Evolutionary conservation across 306 rosid genomes (phyloP).

Genomic region (Luffa aegyptiaca): DNA sequence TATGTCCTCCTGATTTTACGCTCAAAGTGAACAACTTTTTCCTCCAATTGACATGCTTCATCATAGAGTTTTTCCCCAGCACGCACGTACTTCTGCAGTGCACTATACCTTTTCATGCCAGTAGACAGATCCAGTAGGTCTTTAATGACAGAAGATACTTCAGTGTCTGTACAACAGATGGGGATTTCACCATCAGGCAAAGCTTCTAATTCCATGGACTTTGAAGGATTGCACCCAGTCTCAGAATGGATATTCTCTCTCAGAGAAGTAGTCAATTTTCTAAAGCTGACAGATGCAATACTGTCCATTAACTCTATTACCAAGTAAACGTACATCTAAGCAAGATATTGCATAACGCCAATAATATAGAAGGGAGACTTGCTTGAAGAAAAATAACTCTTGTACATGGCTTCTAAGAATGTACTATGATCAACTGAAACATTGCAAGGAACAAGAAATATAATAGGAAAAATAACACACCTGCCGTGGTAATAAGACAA

Average conservation of each 20-base stretch:
- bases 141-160: constrained; percentile 38
- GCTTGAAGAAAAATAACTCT: neutral
- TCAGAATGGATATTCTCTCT: constrained; percentile 42
- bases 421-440: neutral
- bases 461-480: constrained; percentile 21
- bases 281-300: constrained; percentile 49
- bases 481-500: constrained; percentile 50
- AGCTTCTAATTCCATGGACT: constrained; percentile 33
- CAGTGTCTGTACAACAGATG: constrained; percentile 23
- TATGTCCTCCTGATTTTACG: constrained; percentile 48
- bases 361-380: neutral
- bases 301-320: neutral
- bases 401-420: neutral
- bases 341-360: neutral
- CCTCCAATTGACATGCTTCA: constrained; percentile 45
- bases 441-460: neutral
- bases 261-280: constrained; percentile 48
- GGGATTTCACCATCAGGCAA: constrained; percentile 32
- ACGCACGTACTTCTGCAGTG: constrained; percentile 47
- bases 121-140: constrained; percentile 51
- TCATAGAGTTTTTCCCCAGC: constrained; percentile 57
- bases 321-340: neutral
- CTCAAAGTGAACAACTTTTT: constrained; percentile 50
- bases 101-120: constrained; percentile 35
- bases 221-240: constrained; percentile 24